phyloP scores from a whole-genome alignment of 495 filamentous ascomycete species.

The Beverwykella pulmonaria region DNA sequence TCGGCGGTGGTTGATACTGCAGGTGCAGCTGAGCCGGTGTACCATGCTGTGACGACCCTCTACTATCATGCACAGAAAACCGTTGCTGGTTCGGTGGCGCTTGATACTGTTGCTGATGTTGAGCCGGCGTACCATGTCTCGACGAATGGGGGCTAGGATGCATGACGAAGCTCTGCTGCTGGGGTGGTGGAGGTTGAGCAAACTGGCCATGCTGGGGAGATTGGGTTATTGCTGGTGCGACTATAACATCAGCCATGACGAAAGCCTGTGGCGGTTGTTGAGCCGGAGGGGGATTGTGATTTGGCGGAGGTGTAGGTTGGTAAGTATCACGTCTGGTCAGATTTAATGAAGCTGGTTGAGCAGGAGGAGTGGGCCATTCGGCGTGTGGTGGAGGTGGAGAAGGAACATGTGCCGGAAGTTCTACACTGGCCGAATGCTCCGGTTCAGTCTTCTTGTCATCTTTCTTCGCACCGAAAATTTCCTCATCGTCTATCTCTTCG shows the following conservation, averaged over 20 bases:
- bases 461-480: conserved; percentile 31
- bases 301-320: conserved; percentile 34
- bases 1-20: conserved; percentile 10
- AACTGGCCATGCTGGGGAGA: conserved; percentile 10
- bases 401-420: conserved; percentile 24
- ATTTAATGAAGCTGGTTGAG: conserved; percentile 25
- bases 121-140: background rate
- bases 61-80: conserved; percentile 4
- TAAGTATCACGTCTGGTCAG: conserved; percentile 25
- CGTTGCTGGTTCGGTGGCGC: background rate
- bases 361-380: conserved; percentile 36
- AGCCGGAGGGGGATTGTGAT: background rate
- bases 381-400: conserved; percentile 20
- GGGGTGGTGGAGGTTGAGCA: conserved; percentile 8
- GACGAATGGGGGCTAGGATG: background rate
- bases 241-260: conserved; percentile 18
- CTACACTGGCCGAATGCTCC: conserved; percentile 23
- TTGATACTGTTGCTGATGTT: background rate
- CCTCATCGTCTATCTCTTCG: conserved; percentile 37
- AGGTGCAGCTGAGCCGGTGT: conserved; percentile 6
- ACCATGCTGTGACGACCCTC: conserved; percentile 6
- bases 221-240: background rate
- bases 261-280: conserved; percentile 21
- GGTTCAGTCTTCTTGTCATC: conserved; percentile 16
- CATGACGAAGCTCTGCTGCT: background rate